phyloP scores from a whole-genome alignment of 2,329 filamentous ascomycete genomes.

The Fusarium udum region DNA sequence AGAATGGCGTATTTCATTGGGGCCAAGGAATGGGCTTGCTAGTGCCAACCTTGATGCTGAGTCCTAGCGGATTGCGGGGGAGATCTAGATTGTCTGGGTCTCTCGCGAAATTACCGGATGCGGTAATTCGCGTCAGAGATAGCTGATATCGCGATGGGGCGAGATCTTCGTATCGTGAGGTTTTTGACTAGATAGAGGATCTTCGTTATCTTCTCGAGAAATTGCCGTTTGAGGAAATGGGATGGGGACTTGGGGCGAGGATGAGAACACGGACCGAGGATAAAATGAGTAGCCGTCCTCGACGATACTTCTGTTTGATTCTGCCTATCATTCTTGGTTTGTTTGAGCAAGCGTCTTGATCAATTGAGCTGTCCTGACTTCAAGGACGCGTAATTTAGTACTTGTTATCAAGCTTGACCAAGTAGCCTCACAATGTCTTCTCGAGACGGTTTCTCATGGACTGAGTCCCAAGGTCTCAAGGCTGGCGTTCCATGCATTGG shows the following conservation, averaged over 20 bases:
- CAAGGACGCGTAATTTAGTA: background rate
- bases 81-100: background rate
- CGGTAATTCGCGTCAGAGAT: background rate
- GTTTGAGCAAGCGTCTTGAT: background rate
- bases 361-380: accelerated
- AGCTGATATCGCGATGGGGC: background rate
- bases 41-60: background rate
- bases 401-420: background rate
- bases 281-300: slow-evolving; percentile 23
- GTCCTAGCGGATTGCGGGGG: slow-evolving; percentile 1
- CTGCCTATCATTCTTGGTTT: background rate
- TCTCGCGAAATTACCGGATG: slow-evolving; percentile 7
- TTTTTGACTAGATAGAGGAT: background rate
- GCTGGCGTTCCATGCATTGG: slow-evolving; percentile 46
- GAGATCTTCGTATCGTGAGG: background rate
- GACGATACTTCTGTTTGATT: background rate
- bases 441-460: slow-evolving; percentile 47
- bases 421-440: slow-evolving; percentile 33
- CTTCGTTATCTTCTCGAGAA: background rate
- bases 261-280: slow-evolving; percentile 11
- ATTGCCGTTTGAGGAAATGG: background rate
- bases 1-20: background rate
- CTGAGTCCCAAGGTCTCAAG: slow-evolving; percentile 42
- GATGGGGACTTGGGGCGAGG: background rate
- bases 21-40: background rate